Evolutionary conservation across 2,329 filamentous ascomycete species (phyloP).

Genomic region (Penicillium aurantiogriseum): DNA sequence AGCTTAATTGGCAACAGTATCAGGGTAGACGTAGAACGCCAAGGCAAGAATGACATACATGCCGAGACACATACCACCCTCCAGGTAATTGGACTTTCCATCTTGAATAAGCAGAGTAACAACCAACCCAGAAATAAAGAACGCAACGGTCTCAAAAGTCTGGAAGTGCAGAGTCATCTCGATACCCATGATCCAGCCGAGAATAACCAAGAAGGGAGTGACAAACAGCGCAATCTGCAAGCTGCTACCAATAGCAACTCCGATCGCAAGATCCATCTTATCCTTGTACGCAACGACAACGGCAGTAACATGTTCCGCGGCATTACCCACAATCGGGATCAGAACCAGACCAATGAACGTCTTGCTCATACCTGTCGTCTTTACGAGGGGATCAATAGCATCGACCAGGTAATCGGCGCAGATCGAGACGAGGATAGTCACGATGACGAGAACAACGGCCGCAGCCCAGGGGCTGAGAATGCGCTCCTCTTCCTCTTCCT

Average conservation of each 20-base stretch:
- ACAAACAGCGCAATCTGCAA: conserved; percentile 81
- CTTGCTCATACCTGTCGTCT: conserved; percentile 69
- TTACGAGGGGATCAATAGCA: conserved; percentile 71
- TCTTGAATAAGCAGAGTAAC: conserved; percentile 74
- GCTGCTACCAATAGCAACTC: conserved; percentile 76
- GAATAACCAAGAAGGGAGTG: conserved; percentile 74
- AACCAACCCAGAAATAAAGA: conserved; percentile 72
- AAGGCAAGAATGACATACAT: conserved; percentile 52
- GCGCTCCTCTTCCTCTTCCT: conserved; percentile 49
- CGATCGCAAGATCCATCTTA: conserved; percentile 67
- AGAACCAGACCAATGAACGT: conserved; percentile 78
- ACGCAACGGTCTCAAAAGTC: conserved; percentile 74
- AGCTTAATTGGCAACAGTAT: conserved; percentile 29
- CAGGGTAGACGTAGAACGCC: conserved; percentile 51
- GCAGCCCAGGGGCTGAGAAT: conserved; percentile 64
- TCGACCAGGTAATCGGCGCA: conserved; percentile 77
- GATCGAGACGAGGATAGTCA: conserved; percentile 68
- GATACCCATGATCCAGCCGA: conserved; percentile 72
- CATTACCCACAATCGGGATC: conserved; percentile 77
- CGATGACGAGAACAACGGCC: conserved; percentile 63
- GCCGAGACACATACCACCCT: conserved; percentile 69
- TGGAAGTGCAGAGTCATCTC: conserved; percentile 80
- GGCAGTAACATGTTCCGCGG: conserved; percentile 77
- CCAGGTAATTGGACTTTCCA: conserved; percentile 80
- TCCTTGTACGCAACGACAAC: conserved; percentile 75